Evolutionary conservation across 2,329 filamentous ascomycete genomes (phyloP).

Genomic region (Phoma sp.): DNA sequence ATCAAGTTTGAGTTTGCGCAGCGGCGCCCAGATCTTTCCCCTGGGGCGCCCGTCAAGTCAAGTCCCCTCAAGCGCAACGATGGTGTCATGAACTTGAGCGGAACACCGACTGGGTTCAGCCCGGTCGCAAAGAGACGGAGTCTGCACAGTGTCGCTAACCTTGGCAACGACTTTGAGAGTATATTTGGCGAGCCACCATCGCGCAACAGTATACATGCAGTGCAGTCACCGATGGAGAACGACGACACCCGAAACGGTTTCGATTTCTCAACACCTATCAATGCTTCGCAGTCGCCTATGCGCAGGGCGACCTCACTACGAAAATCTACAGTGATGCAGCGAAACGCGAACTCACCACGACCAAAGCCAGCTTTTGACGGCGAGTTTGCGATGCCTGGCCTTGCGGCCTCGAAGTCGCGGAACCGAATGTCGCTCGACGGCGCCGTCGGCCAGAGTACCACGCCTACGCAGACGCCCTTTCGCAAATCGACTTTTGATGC

Average conservation of each 20-base stretch:
- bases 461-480: constrained; percentile 71
- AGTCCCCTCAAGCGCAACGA: constrained; percentile 94
- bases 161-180: constrained; percentile 69
- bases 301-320: constrained; percentile 73
- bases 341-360: constrained; percentile 59
- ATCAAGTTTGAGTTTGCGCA: constrained; percentile 57
- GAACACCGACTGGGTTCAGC: constrained; percentile 73
- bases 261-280: constrained; percentile 48
- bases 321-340: constrained; percentile 87
- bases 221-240: constrained; percentile 28
- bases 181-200: constrained; percentile 71
- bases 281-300: constrained; percentile 40
- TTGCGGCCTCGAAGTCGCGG: constrained; percentile 64
- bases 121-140: constrained; percentile 92
- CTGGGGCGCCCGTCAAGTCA: constrained; percentile 62
- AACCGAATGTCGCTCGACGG: constrained; percentile 82
- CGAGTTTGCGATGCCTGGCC: constrained; percentile 63
- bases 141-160: constrained; percentile 73
- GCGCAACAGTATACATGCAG: constrained; percentile 13
- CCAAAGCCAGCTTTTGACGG: constrained; percentile 50
- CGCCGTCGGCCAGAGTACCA: constrained; percentile 70
- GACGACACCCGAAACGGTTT: constrained; percentile 38
- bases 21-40: constrained; percentile 36
- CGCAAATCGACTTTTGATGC: constrained; percentile 44
- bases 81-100: constrained; percentile 86